Evolutionary conservation across 495 filamentous ascomycete genomes (phyloP).

Genomic region (Chaetomium cochliodes): DNA sequence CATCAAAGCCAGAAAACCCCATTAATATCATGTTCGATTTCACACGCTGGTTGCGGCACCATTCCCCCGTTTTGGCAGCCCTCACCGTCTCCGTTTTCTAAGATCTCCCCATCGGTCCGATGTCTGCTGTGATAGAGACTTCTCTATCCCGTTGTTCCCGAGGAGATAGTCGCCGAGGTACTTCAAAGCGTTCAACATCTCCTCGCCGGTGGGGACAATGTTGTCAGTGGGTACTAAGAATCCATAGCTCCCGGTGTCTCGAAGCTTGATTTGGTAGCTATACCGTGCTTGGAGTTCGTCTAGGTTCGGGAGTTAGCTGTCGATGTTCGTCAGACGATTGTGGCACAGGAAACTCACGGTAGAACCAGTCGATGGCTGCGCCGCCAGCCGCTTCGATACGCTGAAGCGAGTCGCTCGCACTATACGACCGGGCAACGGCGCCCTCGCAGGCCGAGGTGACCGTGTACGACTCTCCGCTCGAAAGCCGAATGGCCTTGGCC

Average conservation of each 20-base stretch:
- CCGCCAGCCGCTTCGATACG: slow-evolving; percentile 71
- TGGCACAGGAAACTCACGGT: slow-evolving; percentile 47
- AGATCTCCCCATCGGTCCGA: slow-evolving; percentile 25
- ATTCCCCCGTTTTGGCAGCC: background rate
- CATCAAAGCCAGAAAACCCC: background rate
- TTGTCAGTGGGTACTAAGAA: slow-evolving; percentile 85
- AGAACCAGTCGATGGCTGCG: slow-evolving; percentile 93
- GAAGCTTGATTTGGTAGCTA: slow-evolving; percentile 90
- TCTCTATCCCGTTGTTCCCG: slow-evolving; percentile 60
- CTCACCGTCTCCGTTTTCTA: slow-evolving; percentile 27
- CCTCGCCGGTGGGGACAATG: slow-evolving; percentile 86
- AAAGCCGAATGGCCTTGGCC: slow-evolving; percentile 81
- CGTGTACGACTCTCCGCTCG: slow-evolving; percentile 71
- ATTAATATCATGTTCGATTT: background rate
- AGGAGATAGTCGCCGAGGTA: slow-evolving; percentile 77
- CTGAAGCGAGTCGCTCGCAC: slow-evolving; percentile 32
- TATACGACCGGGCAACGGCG: slow-evolving; percentile 48
- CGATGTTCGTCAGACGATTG: background rate
- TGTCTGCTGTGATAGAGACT: slow-evolving; percentile 17
- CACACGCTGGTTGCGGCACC: background rate
- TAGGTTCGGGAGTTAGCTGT: slow-evolving; percentile 6
- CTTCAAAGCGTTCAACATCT: slow-evolving; percentile 75
- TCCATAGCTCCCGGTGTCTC: slow-evolving; percentile 91
- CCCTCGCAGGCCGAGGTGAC: slow-evolving; percentile 89
- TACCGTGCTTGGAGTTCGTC: slow-evolving; percentile 75